A percentile compares a stretch with the other conserved stretches of the same genome.
Evolutionary conservation across 495 filamentous ascomycete genomes (phyloP).

Genomic region (Penicillium macrosclerotiorum): DNA sequence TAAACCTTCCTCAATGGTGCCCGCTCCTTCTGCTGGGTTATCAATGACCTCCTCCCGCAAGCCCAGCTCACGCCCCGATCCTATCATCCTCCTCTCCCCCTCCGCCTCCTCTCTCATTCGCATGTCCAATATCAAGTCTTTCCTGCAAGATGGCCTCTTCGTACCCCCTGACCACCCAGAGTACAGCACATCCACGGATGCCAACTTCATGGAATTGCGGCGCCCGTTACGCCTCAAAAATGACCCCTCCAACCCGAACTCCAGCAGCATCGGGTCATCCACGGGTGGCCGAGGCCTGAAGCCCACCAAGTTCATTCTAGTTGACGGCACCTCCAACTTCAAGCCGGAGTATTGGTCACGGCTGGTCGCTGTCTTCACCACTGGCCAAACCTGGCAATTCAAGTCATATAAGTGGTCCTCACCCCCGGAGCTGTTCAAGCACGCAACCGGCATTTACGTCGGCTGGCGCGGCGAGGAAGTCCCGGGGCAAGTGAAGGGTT

Average conservation of each 20-base stretch:
- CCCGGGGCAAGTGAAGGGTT: slow-evolving; percentile 72
- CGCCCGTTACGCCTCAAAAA: slow-evolving; percentile 72
- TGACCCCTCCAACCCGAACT: slow-evolving; percentile 28
- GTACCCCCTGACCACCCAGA: slow-evolving; percentile 69
- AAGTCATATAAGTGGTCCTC: slow-evolving; percentile 96
- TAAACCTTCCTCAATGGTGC: slow-evolving; percentile 34
- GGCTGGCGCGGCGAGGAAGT: slow-evolving; percentile 85
- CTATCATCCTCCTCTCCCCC: slow-evolving; percentile 98
- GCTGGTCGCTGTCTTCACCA: slow-evolving; percentile 96
- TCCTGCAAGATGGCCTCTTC: slow-evolving; percentile 84
- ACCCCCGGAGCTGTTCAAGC: slow-evolving; percentile 82
- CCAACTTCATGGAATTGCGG: slow-evolving; percentile 79
- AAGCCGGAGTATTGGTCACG: slow-evolving; percentile 97
- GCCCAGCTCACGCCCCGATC: slow-evolving; percentile 67
- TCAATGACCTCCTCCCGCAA: slow-evolving; percentile 44
- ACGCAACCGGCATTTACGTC: slow-evolving; percentile 83
- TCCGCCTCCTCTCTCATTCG: slow-evolving; percentile 96
- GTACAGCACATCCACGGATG: slow-evolving; percentile 52
- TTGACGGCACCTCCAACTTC: slow-evolving; percentile 89
- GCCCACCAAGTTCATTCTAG: slow-evolving; percentile 85
- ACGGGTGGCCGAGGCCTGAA: slow-evolving; percentile 50
- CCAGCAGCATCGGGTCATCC: slow-evolving; percentile 21
- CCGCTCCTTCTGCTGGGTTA: slow-evolving; percentile 43
- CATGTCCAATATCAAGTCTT: slow-evolving; percentile 94
- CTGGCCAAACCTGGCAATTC: slow-evolving; percentile 98